Base-by-base conservation (phyloP, 768 basidiomycete genomes). In the Daedalea quercina region DNA sequence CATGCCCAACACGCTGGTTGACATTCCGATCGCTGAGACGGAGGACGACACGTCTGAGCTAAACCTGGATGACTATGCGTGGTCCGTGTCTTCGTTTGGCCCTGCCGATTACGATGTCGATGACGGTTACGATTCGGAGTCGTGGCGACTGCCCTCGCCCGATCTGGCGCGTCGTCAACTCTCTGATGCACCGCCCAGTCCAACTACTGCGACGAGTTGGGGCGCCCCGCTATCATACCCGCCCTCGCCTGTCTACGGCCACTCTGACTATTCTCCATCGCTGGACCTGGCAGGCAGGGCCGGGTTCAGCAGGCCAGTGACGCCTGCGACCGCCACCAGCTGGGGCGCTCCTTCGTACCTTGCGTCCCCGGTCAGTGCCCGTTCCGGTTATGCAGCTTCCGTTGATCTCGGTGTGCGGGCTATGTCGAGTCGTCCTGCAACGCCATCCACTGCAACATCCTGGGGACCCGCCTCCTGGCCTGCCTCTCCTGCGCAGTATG, bases 81-180 rank as follows among this genome's bases (percentile, higher is more conserved):
- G 85, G 82, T 86, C 85, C 9, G 73, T 80, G 23, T 82, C 84
- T 8, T 87, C 87, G 7, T 66, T 67, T 2, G 87, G 87, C n/a
- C 87, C 87, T 20, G 69, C 68, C 4, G 66, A 67, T 12, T 64
- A 65, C 28, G 72, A 75, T 22, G 46, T 50, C 20, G 54, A 69
- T 35, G 65, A 69, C 47, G 75, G 71, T 8, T 70, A 66, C 11
- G 59, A 63, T 19, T 61, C 68, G 7, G 69, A 64, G 31, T 59
- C 66, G 26, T 68, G 70, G 24, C 70, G 73, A 37, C 61, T 79
- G 19, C 77, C 76, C 12, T 77, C 83, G 15, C 83, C 81, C 20
- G 85, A 87, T 63, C 64, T 85, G 37, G 82, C 75, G 3, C 67
- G 69, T 55, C 75, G 86, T 33, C 73, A 79, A 66, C 62, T 76